Percentiles rank a stretch among this genome's conserved stretches.
These are phyloP conservation scores for Artomyces pyxidatus DNA, from an alignment of 768 basidiomycete genomes.

Conservation along the genomic window DNA sequence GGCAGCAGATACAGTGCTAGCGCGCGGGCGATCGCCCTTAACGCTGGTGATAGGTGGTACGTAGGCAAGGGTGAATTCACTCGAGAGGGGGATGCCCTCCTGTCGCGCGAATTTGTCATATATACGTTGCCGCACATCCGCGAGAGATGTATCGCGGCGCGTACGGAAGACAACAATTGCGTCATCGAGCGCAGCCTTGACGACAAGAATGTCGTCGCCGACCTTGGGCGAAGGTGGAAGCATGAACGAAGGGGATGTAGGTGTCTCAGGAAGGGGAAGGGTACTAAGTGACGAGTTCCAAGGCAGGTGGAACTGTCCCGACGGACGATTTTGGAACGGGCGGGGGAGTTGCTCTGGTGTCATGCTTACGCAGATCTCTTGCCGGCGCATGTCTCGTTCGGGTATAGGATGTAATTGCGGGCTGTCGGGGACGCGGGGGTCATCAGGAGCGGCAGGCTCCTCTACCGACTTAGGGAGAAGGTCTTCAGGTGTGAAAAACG, in stretches of 20 bases:
- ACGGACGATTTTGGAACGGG: not conserved
- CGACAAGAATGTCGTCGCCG: slow-evolving; percentile 28
- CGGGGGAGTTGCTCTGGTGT: slow-evolving; percentile 21
- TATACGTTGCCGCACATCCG: slow-evolving; percentile 48
- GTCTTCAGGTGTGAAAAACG: not conserved
- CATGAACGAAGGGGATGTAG: slow-evolving; percentile 2
- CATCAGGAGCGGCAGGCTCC: not conserved
- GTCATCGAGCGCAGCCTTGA: slow-evolving; percentile 61
- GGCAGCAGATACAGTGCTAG: slow-evolving; percentile 10
- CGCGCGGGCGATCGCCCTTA: slow-evolving; percentile 1
- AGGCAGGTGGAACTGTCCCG: not conserved
- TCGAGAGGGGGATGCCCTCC: slow-evolving; percentile 45
- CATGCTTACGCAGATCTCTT: slow-evolving; percentile 6
- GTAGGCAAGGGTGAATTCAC: slow-evolving; percentile 49
- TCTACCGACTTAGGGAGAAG: not conserved
- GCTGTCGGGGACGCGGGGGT: not conserved
- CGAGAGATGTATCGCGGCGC: slow-evolving; percentile 36
- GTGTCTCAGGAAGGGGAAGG: not conserved
- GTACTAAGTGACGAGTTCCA: no score
- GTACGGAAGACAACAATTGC: slow-evolving; percentile 56
- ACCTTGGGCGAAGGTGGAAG: slow-evolving; percentile 26
- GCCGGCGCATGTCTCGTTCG: not conserved
- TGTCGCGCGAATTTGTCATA: slow-evolving; percentile 61
- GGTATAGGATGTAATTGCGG: not conserved
- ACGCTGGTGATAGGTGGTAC: slow-evolving; percentile 31